Conservation (phyloP, 75 land plant species). For the Sequoiadendron giganteum region DNA sequence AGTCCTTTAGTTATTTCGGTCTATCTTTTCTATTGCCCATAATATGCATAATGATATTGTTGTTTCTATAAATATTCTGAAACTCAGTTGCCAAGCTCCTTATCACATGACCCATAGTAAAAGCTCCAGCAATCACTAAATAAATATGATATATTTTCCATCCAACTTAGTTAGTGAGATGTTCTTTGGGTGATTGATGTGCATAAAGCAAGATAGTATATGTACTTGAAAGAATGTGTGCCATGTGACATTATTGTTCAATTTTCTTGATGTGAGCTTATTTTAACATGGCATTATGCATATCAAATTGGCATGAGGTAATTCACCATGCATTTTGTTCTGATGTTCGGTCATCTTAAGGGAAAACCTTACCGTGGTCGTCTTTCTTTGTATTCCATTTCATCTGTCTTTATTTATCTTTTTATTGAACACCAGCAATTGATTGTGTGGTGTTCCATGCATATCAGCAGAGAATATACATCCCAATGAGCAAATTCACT, state of each 20-base stretch:
- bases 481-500: background rate
- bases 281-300: background rate
- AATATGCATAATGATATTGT: background rate
- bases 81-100: background rate
- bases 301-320: background rate
- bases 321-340: background rate
- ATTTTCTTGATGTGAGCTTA: background rate
- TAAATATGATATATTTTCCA: background rate
- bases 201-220: background rate
- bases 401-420: background rate
- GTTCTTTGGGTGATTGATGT: background rate
- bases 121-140: background rate
- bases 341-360: background rate
- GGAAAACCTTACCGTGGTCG: background rate
- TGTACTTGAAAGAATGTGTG: background rate
- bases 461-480: slow-evolving; percentile 24
- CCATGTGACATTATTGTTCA: background rate
- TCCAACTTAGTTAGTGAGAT: too few species aligned
- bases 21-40: background rate
- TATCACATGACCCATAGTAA: background rate
- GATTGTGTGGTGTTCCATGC: slow-evolving; percentile 2
- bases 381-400: background rate
- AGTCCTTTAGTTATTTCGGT: background rate
- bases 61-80: background rate
- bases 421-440: background rate